phyloP scores from a whole-genome alignment of 2,329 filamentous ascomycete species.

The Xylariaceae sp. region DNA sequence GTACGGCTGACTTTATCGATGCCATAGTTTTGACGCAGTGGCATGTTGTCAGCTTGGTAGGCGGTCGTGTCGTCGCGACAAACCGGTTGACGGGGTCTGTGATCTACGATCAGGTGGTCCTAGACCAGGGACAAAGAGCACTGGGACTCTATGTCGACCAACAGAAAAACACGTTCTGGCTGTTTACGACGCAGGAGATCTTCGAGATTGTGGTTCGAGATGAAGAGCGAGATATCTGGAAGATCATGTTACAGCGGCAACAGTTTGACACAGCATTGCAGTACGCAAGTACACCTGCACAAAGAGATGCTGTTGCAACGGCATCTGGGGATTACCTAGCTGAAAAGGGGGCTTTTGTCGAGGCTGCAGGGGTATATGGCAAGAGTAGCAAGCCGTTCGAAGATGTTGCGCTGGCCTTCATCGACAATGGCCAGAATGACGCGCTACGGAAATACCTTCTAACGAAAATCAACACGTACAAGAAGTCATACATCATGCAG shows the following conservation, averaged over 20 bases:
- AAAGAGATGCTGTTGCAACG: constrained; percentile 88
- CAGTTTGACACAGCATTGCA: constrained; percentile 85
- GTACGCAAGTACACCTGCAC: constrained; percentile 73
- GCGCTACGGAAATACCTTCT: constrained; percentile 85
- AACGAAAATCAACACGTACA: constrained; percentile 76
- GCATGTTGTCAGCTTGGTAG: constrained; percentile 82
- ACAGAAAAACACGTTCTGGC: constrained; percentile 96
- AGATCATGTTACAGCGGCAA: constrained; percentile 80
- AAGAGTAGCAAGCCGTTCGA: constrained; percentile 97
- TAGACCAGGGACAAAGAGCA: constrained; percentile 73
- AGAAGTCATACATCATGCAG: constrained; percentile 85
- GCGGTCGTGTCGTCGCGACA: constrained; percentile 75
- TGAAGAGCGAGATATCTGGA: constrained; percentile 91
- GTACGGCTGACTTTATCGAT: constrained; percentile 67
- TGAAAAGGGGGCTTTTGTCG: constrained; percentile 72
- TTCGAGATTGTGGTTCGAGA: constrained; percentile 90
- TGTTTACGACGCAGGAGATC: constrained; percentile 87
- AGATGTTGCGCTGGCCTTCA: constrained; percentile 85
- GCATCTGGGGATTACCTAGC: constrained; percentile 88
- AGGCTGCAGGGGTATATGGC: constrained; percentile 87
- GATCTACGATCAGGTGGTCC: constrained; percentile 82
- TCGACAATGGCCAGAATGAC: constrained; percentile 86
- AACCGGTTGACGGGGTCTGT: constrained; percentile 83
- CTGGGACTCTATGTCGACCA: constrained; percentile 85
- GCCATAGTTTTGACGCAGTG: constrained; percentile 87